Percentiles rank a stretch among this genome's conserved stretches.
Evolutionary conservation across 371 early-diverging fungal genomes (phyloP).

Genomic region (Apophysomyces variabilis): DNA sequence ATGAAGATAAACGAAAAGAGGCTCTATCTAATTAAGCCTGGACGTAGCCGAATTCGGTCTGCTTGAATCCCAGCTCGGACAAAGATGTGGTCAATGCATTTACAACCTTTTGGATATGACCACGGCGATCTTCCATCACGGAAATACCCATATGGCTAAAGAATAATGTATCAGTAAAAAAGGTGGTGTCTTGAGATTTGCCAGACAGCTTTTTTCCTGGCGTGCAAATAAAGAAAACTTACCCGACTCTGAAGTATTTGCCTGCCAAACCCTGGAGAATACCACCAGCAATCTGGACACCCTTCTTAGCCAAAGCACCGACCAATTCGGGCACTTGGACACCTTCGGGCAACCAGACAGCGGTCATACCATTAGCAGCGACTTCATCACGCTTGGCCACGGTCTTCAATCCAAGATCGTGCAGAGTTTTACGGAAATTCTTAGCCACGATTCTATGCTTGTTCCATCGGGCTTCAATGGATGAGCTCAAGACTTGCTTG

Average conservation of each 20-base stretch:
- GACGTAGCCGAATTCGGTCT: constrained; percentile 10
- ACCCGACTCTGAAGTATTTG: constrained; percentile 94
- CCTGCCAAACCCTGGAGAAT: constrained; percentile 83
- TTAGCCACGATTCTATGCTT: constrained; percentile 74
- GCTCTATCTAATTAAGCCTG: not conserved
- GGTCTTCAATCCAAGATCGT: constrained; percentile 77
- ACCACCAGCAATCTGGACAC: constrained; percentile 94
- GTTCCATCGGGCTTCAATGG: constrained; percentile 73
- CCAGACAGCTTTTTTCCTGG: not conserved
- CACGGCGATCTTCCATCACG: constrained; percentile 73
- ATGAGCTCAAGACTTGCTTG: constrained; percentile 72
- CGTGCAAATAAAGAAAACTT: constrained; percentile 19
- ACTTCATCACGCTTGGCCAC: constrained; percentile 65
- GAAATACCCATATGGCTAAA: constrained; percentile 91
- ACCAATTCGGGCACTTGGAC: constrained; percentile 81
- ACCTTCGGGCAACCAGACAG: constrained; percentile 91
- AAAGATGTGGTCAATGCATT: constrained; percentile 75
- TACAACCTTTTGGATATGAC: constrained; percentile 77
- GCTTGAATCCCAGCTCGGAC: constrained; percentile 59
- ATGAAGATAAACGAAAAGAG: not conserved
- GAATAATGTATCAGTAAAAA: not conserved
- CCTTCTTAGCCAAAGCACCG: constrained; percentile 73
- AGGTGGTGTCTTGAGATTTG: no score
- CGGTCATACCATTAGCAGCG: constrained; percentile 93
- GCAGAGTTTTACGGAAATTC: constrained; percentile 73